Conservation (phyloP, 192 early-diverging fungal genomes). For the Entomortierella parvispora region DNA sequence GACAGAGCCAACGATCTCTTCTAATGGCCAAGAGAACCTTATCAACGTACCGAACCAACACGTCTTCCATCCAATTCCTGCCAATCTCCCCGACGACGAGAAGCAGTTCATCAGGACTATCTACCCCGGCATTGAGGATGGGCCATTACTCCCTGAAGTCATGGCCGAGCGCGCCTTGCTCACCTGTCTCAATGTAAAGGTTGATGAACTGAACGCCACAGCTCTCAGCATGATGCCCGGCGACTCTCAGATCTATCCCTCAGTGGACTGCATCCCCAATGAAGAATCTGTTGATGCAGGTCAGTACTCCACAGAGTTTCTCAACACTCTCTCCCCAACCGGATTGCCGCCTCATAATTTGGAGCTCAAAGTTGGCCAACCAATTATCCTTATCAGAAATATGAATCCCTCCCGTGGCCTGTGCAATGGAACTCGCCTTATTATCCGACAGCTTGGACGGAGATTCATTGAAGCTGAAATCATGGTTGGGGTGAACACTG, state of each 20-base stretch:
- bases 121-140: constrained; percentile 11
- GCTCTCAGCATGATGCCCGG: constrained; percentile 17
- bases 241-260: background rate
- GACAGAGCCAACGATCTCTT: constrained; percentile 6
- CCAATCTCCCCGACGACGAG: background rate
- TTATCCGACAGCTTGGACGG: constrained; percentile 6
- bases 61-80: constrained; percentile 4
- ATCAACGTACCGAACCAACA: constrained; percentile 17
- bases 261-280: constrained; percentile 8
- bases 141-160: background rate
- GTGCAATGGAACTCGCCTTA: constrained; percentile 29
- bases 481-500: constrained; percentile 1
- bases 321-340: constrained; percentile 7
- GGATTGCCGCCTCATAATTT: constrained; percentile 14
- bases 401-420: constrained; percentile 1
- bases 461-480: constrained; percentile 15
- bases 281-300: background rate
- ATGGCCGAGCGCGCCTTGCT: constrained; percentile 12
- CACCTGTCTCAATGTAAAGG: background rate
- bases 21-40: background rate
- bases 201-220: constrained; percentile 9
- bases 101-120: constrained; percentile 13
- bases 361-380: constrained; percentile 15
- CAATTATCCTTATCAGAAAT: constrained; percentile 21
- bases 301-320: constrained; percentile 22